Conservation (phyloP, 164 flowering plant genomes). For the Vitis riparia region DNA sequence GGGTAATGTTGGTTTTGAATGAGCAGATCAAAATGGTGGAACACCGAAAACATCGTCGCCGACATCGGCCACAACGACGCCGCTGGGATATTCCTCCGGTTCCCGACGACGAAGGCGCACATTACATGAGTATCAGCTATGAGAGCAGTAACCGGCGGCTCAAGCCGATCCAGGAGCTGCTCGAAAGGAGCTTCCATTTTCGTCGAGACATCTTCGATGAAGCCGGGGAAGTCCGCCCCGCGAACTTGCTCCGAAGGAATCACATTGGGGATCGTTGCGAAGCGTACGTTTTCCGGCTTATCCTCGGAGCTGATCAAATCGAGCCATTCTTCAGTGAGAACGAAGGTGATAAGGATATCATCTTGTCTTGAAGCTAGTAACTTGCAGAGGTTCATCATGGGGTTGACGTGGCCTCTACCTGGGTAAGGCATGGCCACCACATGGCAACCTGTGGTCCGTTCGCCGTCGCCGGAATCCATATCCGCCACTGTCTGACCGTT, state of each 20-base stretch:
- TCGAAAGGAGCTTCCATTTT: conserved; percentile 17
- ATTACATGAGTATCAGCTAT: conserved; percentile 2
- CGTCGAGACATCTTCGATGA: conserved; percentile 16
- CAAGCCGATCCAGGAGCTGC: conserved; percentile 7
- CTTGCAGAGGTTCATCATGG: conserved; percentile 67
- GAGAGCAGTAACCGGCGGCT: conserved; percentile 4
- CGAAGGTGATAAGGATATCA: conserved; percentile 44
- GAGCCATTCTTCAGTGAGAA: conserved; percentile 85
- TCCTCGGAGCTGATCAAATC: conserved; percentile 42
- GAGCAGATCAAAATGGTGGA: conserved; percentile 23
- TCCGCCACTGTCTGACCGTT: too few relatives aligned
- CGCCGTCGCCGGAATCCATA: too few relatives aligned
- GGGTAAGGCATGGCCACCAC: conserved; percentile 56
- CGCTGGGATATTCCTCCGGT: conserved; percentile 40
- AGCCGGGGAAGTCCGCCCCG: conserved; percentile 5
- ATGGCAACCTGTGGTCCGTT: conserved; percentile 13
- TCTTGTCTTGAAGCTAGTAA: conserved; percentile 16
- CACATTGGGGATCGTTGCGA: conserved; percentile 27
- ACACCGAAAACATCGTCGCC: conserved; percentile 20
- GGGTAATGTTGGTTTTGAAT: conserved; percentile 17
- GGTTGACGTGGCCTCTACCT: conserved; percentile 69
- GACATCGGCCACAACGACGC: conserved; percentile 33
- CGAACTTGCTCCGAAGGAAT: conserved; percentile 12
- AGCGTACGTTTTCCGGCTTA: conserved; percentile 36
- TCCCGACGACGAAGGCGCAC: conserved; percentile 14